A percentile compares a stretch with the other conserved stretches of the same genome.
These are phyloP conservation scores for Clarireedia paspali DNA, from an alignment of 2,329 filamentous ascomycete species.

Conservation along the genomic window DNA sequence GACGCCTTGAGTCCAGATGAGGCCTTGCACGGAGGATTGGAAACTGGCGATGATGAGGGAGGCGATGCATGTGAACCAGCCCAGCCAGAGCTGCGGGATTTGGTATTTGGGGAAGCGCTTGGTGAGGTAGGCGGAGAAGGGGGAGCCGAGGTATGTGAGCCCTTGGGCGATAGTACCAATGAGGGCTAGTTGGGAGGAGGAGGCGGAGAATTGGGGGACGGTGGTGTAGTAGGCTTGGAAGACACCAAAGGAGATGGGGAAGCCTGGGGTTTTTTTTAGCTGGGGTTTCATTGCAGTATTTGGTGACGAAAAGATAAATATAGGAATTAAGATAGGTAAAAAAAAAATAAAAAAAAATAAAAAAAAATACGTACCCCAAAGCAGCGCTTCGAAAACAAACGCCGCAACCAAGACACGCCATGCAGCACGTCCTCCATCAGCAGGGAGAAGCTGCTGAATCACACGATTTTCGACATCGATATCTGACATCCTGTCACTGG, in stretches of 20 bases:
- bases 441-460: background rate
- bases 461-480: background rate
- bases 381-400: background rate
- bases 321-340: background rate
- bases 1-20: constrained; percentile 54
- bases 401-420: background rate
- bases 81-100: background rate
- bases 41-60: constrained; percentile 41
- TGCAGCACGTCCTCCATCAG: background rate
- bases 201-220: background rate
- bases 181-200: background rate
- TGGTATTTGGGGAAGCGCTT: background rate
- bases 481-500: background rate
- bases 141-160: background rate
- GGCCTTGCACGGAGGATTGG: constrained; percentile 41
- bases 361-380: background rate
- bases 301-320: background rate
- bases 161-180: background rate
- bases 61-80: constrained; percentile 31
- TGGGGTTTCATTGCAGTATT: no score
- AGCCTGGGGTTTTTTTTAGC: background rate
- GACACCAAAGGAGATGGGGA: background rate
- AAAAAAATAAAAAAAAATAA: background rate
- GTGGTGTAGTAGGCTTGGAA: constrained; percentile 4
- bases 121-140: background rate